Percentiles rank a stretch among this genome's conserved stretches.
phyloP scores from a whole-genome alignment of 179 eudicot genomes.

The Amaranthus tricolor region DNA sequence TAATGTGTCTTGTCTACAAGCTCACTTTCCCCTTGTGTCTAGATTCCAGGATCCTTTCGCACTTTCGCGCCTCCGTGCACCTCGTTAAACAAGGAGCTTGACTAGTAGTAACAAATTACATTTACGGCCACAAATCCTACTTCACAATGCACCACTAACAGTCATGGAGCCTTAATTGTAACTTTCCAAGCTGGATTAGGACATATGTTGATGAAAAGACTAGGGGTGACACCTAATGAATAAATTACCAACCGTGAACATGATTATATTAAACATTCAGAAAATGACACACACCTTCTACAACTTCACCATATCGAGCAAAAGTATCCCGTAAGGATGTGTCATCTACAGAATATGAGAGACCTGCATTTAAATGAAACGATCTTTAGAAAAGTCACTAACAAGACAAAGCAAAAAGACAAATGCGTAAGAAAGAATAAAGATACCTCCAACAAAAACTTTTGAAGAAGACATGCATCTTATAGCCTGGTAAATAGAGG shows the following conservation, averaged over 20 bases:
- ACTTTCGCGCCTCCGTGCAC: too few species aligned
- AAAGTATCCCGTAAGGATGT: conserved; percentile 21
- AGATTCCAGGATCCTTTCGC: too few species aligned
- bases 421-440: not conserved
- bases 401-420: not conserved
- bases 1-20: too few species aligned
- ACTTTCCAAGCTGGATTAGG: not conserved
- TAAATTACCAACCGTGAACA: not conserved
- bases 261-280: not conserved
- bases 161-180: not conserved
- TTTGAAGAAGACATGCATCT: conserved; percentile 76
- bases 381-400: not conserved
- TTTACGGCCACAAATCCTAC: too few species aligned
- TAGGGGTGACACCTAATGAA: not conserved
- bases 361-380: conserved; percentile 19
- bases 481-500: conserved; percentile 60
- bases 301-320: conserved; percentile 26
- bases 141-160: not conserved
- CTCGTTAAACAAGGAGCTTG: not conserved
- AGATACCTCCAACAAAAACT: conserved; percentile 71
- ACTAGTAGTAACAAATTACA: not conserved
- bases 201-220: not conserved
- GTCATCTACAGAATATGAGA: conserved; percentile 24
- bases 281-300: conserved; percentile 24
- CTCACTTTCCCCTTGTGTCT: too few species aligned